Evolutionary conservation across 2,329 filamentous ascomycete genomes (phyloP).

Genomic region (Harringtonia lauricola): DNA sequence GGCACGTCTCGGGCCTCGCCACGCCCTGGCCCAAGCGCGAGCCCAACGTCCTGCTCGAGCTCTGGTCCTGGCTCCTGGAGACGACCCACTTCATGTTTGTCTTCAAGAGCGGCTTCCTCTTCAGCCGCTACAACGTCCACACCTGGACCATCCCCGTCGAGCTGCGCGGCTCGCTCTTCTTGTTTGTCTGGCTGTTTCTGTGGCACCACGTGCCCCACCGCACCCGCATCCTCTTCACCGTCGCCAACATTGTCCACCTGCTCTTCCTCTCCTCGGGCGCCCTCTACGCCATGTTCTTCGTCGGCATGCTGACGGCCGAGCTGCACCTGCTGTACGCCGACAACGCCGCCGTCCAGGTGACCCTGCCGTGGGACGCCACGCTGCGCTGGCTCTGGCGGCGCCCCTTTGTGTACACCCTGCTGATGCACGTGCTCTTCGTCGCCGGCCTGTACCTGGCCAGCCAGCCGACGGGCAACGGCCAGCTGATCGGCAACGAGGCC

Average conservation of each 20-base stretch:
- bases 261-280: slow-evolving; percentile 55
- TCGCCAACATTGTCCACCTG: slow-evolving; percentile 49
- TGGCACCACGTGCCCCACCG: slow-evolving; percentile 44
- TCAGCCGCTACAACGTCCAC: slow-evolving; percentile 45
- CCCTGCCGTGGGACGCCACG: slow-evolving; percentile 24
- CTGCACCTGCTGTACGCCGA: slow-evolving; percentile 40
- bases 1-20: slow-evolving; percentile 28
- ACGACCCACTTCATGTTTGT: slow-evolving; percentile 40
- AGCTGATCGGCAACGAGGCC: too few relatives aligned
- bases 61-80: slow-evolving; percentile 31
- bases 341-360: background rate
- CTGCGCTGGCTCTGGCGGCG: slow-evolving; percentile 35
- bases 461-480: slow-evolving; percentile 40
- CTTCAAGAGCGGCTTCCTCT: slow-evolving; percentile 40
- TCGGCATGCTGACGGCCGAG: slow-evolving; percentile 51
- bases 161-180: slow-evolving; percentile 44
- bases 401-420: slow-evolving; percentile 33
- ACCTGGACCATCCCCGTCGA: slow-evolving; percentile 54
- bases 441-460: slow-evolving; percentile 48
- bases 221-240: slow-evolving; percentile 41
- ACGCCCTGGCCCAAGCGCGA: slow-evolving; percentile 24
- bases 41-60: slow-evolving; percentile 35
- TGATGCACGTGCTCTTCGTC: slow-evolving; percentile 41
- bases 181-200: slow-evolving; percentile 45
- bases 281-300: slow-evolving; percentile 46